Percentiles rank a stretch among this genome's conserved stretches.
These are phyloP conservation scores for Kodamaea jinghongensis DNA, from an alignment of 805 yeast genomes.

Conservation along the genomic window DNA sequence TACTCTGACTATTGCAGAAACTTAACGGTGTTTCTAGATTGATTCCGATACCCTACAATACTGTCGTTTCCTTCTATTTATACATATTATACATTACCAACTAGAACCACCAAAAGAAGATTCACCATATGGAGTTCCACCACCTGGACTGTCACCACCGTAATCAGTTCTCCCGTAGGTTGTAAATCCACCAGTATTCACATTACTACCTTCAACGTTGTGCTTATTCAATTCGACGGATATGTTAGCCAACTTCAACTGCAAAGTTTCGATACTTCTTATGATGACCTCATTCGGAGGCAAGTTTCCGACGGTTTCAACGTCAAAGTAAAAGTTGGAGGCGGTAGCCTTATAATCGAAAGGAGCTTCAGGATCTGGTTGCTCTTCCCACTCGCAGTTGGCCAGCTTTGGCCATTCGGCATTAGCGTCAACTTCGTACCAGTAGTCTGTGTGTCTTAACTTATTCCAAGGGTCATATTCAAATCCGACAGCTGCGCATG, in stretches of 20 bases:
- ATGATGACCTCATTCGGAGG: constrained; percentile 86
- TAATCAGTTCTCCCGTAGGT: constrained; percentile 40
- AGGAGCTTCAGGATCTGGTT: constrained; percentile 80
- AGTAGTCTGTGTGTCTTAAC: constrained; percentile 89
- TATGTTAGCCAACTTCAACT: constrained; percentile 86
- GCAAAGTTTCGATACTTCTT: constrained; percentile 80
- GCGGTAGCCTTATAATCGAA: constrained; percentile 87
- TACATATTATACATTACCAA: constrained; percentile 8
- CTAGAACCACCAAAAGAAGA: constrained; percentile 14
- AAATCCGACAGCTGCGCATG: constrained; percentile 92
- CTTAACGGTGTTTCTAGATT: too few species aligned
- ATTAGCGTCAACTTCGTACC: constrained; percentile 90
- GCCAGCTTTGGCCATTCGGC: constrained; percentile 91
- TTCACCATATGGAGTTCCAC: constrained; percentile 22
- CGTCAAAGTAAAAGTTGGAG: constrained; percentile 75
- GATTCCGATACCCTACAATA: too few species aligned
- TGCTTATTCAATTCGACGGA: constrained; percentile 61
- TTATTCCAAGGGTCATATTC: constrained; percentile 99
- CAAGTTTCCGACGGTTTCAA: constrained; percentile 89
- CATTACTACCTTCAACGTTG: constrained; percentile 39
- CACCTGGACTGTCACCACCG: constrained; percentile 28
- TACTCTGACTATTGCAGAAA: too few species aligned
- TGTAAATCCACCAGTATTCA: constrained; percentile 47
- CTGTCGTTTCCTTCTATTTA: neutral
- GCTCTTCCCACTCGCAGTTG: constrained; percentile 95